phyloP scores from a whole-genome alignment of 1,139 yeast genomes.

The Trichomonascaceae sp. region DNA sequence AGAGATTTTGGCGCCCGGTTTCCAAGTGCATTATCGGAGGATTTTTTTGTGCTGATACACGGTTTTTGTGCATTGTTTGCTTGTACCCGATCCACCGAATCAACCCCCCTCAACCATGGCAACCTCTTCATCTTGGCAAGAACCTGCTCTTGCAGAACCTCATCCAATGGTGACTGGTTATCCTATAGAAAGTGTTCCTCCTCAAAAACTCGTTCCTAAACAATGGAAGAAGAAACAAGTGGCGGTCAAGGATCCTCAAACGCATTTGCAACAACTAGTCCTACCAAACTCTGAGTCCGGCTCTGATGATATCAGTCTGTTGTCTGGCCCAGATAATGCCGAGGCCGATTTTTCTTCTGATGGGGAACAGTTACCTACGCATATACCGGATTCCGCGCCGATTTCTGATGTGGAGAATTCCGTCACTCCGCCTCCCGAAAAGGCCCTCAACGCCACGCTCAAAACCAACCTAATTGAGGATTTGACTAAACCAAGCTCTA shows the following conservation, averaged over 20 bases:
- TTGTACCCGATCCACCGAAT: background rate
- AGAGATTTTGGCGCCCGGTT: background rate
- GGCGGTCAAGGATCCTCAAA: background rate
- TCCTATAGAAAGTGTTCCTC: slow-evolving; percentile 60
- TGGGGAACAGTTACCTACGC: slow-evolving; percentile 1
- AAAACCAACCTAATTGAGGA: slow-evolving; percentile 36
- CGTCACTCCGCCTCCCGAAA: slow-evolving; percentile 16
- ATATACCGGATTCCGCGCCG: slow-evolving; percentile 1
- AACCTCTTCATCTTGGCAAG: slow-evolving; percentile 35
- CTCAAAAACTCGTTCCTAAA: slow-evolving; percentile 42
- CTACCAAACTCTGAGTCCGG: slow-evolving; percentile 2
- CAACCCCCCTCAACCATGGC: background rate
- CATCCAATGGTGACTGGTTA: slow-evolving; percentile 56
- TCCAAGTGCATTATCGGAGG: background rate
- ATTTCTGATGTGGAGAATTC: slow-evolving; percentile 7
- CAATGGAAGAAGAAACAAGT: slow-evolving; percentile 17
- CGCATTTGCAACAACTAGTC: background rate
- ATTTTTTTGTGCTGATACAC: background rate
- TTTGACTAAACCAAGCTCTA: slow-evolving; percentile 16
- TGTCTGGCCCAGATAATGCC: slow-evolving; percentile 5
- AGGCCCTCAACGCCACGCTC: slow-evolving; percentile 29
- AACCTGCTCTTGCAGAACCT: slow-evolving; percentile 53
- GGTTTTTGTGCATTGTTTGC: background rate
- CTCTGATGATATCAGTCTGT: slow-evolving; percentile 3
- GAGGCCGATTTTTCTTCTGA: slow-evolving; percentile 2